Evolutionary conservation across 2,329 filamentous ascomycete species (phyloP).

Genomic region (Trichoderma afroharzianum): DNA sequence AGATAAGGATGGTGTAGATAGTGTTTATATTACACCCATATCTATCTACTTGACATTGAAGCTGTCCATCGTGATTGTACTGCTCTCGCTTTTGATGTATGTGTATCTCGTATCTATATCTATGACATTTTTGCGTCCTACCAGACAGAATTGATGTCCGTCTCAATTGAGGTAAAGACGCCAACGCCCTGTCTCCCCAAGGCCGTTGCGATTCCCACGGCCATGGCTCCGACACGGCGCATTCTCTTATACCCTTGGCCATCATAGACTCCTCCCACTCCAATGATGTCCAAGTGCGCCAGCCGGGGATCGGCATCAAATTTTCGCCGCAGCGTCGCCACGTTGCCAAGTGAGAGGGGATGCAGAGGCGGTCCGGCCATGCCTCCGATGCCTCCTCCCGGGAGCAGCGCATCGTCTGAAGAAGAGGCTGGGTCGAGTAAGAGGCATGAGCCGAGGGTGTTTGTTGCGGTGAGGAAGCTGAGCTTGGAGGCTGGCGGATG

Average conservation of each 20-base stretch:
- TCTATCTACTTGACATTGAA: not conserved
- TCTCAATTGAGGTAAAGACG: slow-evolving; percentile 59
- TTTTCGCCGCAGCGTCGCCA: slow-evolving; percentile 60
- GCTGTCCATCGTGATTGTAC: not conserved
- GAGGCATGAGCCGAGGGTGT: slow-evolving; percentile 67
- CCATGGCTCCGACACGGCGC: slow-evolving; percentile 60
- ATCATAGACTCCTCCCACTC: slow-evolving; percentile 69
- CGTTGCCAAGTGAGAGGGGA: slow-evolving; percentile 71
- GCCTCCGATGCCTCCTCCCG: slow-evolving; percentile 61
- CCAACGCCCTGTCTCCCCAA: slow-evolving; percentile 59
- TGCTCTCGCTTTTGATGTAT: not conserved
- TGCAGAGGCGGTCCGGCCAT: slow-evolving; percentile 70
- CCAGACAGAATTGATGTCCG: slow-evolving; percentile 24
- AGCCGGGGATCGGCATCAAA: slow-evolving; percentile 50
- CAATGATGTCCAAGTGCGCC: slow-evolving; percentile 59
- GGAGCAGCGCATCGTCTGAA: slow-evolving; percentile 35
- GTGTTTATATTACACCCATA: not conserved
- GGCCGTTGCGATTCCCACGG: slow-evolving; percentile 67
- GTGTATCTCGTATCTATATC: not conserved
- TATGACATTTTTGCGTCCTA: not conserved
- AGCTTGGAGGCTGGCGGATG: slow-evolving; percentile 33
- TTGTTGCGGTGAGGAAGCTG: slow-evolving; percentile 70
- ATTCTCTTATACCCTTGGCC: slow-evolving; percentile 60
- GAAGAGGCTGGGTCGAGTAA: slow-evolving; percentile 59
- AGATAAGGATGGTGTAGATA: slow-evolving; percentile 3